Evolutionary conservation across 768 basidiomycete species (phyloP).

Genomic region (Xerocomellus chrysenteron): DNA sequence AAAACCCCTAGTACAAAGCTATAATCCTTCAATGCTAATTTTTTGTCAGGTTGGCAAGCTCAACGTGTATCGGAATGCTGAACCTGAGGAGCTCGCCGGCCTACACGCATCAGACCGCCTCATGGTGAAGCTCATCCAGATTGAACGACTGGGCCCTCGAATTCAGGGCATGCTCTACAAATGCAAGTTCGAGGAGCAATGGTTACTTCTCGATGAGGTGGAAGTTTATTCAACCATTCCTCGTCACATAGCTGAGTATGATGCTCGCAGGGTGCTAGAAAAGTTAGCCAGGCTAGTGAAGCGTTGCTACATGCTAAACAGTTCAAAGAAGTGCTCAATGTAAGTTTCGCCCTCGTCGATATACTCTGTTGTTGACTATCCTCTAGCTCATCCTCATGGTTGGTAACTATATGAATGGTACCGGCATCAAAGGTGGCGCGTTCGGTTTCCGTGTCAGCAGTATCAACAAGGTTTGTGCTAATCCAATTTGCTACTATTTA

Average conservation of each 20-base stretch:
- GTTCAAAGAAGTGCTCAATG: constrained; percentile 89
- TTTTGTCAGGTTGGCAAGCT: constrained; percentile 75
- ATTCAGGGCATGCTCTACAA: constrained; percentile 97
- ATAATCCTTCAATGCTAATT: not conserved
- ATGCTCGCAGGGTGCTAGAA: constrained; percentile 64
- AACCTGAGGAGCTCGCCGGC: constrained; percentile 77
- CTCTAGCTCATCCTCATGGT: constrained; percentile 83
- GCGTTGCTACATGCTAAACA: constrained; percentile 76
- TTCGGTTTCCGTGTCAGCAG: constrained; percentile 97
- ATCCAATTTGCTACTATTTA: not conserved
- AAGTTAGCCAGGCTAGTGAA: constrained; percentile 78
- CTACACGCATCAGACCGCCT: constrained; percentile 95
- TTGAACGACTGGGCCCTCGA: constrained; percentile 81
- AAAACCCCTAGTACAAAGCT: constrained; percentile 5
- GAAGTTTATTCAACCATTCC: constrained; percentile 13
- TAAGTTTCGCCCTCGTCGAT: constrained; percentile 34
- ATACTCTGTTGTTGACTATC: constrained; percentile 1
- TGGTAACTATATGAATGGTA: constrained; percentile 98
- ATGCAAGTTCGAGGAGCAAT: constrained; percentile 83
- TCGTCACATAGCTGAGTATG: constrained; percentile 6
- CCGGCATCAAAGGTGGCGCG: constrained; percentile 93
- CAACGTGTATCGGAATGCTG: constrained; percentile 85
- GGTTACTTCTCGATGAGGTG: constrained; percentile 80
- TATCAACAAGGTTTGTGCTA: constrained; percentile 80
- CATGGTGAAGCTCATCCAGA: constrained; percentile 96